Conservation (phyloP, 2,329 filamentous ascomycete genomes). For the Emydomyces testavorans region DNA sequence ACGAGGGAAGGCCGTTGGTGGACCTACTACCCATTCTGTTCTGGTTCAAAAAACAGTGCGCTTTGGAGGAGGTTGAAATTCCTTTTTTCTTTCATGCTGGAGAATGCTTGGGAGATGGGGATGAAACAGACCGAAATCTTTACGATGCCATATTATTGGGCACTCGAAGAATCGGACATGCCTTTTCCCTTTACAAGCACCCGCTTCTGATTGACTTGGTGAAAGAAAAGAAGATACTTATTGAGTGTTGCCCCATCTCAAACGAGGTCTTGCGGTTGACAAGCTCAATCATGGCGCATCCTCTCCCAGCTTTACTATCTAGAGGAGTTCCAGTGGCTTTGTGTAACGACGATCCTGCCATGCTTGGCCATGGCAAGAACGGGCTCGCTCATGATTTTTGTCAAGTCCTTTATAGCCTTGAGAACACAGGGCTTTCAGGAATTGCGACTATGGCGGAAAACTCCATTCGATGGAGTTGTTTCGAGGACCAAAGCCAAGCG, state of each 20-base stretch:
- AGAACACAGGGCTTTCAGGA: slow-evolving; percentile 78
- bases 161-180: slow-evolving; percentile 79
- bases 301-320: slow-evolving; percentile 46
- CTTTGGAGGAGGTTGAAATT: slow-evolving; percentile 63
- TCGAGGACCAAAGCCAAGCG: slow-evolving; percentile 61
- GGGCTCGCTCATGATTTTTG: slow-evolving; percentile 90
- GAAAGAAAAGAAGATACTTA: slow-evolving; percentile 72
- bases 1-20: slow-evolving; percentile 60
- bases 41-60: slow-evolving; percentile 84
- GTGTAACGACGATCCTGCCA: slow-evolving; percentile 81
- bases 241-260: slow-evolving; percentile 83
- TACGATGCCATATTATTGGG: slow-evolving; percentile 83
- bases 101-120: slow-evolving; percentile 71
- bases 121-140: slow-evolving; percentile 66
- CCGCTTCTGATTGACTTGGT: slow-evolving; percentile 79
- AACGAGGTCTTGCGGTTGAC: slow-evolving; percentile 79
- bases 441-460: slow-evolving; percentile 83
- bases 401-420: slow-evolving; percentile 86
- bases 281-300: slow-evolving; percentile 62
- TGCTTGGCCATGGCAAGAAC: slow-evolving; percentile 68
- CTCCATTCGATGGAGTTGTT: slow-evolving; percentile 78
- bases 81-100: slow-evolving; percentile 96
- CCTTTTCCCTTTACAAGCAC: slow-evolving; percentile 80
- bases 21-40: slow-evolving; percentile 76
- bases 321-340: slow-evolving; percentile 48